phyloP scores from a whole-genome alignment of 139 green algal genomes.

The Chlamydomonas incerta region DNA sequence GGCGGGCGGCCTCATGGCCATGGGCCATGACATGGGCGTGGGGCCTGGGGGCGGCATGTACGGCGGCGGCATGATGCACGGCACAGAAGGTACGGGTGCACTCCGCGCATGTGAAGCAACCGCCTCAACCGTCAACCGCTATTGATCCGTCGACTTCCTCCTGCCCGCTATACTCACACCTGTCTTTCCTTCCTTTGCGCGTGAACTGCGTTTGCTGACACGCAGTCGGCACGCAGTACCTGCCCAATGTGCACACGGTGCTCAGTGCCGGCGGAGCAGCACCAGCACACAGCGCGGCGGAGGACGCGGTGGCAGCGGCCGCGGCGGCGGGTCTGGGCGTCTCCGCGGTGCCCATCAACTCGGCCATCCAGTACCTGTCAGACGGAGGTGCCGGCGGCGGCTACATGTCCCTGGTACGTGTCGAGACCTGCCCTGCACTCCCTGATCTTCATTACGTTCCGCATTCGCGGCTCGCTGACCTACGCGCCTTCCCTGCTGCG shows the following conservation, averaged over 20 bases:
- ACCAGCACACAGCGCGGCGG: neutral
- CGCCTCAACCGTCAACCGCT: no score
- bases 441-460: no score
- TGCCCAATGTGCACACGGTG: constrained; percentile 26
- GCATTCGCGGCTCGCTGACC: no score
- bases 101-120: no score
- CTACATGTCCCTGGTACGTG: no score
- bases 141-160: no score
- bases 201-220: no score
- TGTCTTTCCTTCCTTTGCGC: no score
- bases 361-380: neutral
- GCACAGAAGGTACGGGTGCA: neutral
- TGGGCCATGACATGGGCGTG: neutral
- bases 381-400: no score
- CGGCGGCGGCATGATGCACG: neutral
- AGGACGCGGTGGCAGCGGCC: neutral
- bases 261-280: neutral
- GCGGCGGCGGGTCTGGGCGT: neutral
- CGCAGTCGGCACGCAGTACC: constrained; percentile 24
- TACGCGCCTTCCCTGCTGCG: no score
- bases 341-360: neutral
- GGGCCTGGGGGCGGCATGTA: neutral
- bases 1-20: neutral
- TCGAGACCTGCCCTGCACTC: no score
- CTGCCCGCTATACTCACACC: no score